Conservation (phyloP, 148 eudicot genomes). For the Nepenthes gracilis region DNA sequence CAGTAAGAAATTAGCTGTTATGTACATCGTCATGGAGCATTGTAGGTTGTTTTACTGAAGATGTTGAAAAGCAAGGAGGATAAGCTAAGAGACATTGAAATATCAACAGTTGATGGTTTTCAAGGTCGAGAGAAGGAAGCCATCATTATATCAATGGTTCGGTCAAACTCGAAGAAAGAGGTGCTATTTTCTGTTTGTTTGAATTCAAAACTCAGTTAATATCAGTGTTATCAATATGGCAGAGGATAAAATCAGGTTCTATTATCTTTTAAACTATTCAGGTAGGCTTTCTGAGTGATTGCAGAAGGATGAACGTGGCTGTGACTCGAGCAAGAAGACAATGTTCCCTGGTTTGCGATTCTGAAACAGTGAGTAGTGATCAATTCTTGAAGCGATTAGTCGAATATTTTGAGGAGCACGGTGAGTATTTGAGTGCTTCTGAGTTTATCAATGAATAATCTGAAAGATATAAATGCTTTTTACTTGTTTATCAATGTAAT, state of each 20-base stretch:
- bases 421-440: conserved; percentile 89
- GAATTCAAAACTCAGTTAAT: background rate
- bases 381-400: conserved; percentile 73
- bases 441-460: conserved; percentile 50
- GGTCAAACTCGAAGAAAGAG: conserved; percentile 95
- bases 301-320: conserved; percentile 94
- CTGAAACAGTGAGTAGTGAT: conserved; percentile 85
- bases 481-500: too few relatives aligned
- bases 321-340: conserved; percentile 98
- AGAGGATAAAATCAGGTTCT: background rate
- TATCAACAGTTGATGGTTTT: conserved; percentile 97
- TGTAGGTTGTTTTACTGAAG: conserved; percentile 72
- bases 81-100: conserved; percentile 79
- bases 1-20: background rate
- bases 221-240: background rate
- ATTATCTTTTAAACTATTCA: conserved; percentile 12
- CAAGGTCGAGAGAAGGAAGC: conserved; percentile 98
- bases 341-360: conserved; percentile 85
- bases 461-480: too few relatives aligned
- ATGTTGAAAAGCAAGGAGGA: conserved; percentile 57
- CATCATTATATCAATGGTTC: conserved; percentile 94
- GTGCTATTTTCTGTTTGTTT: conserved; percentile 14
- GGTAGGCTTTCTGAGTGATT: conserved; percentile 94
- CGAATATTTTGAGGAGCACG: conserved; percentile 93
- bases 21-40: background rate